Evolutionary conservation across 345 rosid species (phyloP), one percentile per base, ranked within the genome.

Genomic region (Laguncularia racemosa): DNA sequence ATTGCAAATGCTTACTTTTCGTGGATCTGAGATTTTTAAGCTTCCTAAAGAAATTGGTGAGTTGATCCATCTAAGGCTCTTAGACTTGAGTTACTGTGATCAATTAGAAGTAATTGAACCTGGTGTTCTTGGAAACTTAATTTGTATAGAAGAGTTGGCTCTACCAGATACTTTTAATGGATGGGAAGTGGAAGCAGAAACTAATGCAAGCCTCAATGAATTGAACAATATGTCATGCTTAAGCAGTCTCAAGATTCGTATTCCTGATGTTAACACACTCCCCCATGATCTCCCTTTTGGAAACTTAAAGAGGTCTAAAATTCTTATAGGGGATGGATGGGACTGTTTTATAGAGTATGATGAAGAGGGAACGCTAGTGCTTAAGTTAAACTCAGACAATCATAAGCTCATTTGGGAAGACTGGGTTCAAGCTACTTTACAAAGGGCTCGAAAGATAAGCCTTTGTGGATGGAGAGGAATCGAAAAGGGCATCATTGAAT

Each of bases 81-180:
- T 76, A 18, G 70, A 71, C 44, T 48, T 76, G 54, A 58, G 28
- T 7, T 0, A 9, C 2, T 76, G 73, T 46, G 0, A 14, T 1
- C 6, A 16, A 14, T 67, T 75, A 15, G 15, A 38, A 57, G 44
- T 19, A 12, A 71, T 75, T 17, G 18, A 48, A 7, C 63, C 76
- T 6, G 50, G 50, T 60, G 54, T 71, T 2, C 14, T 71, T 12
- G 23, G 58, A 44, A 43, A 44, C 0, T 44, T 75, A 46, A 10
- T 52, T 2, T 16, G 2, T 3, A 28, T 75, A 48, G 73, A 75
- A 43, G 80, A 71, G 4, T 51, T 75, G 4, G 23, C 16, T 14
- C 50, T 67, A 57, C 46, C 26, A 2, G 16, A 46, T 4, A 58
- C 60, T 46, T 62, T 59, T 48, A 18, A 20, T 19, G n/a, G 28